These are phyloP conservation scores for Dactylellina leptospora DNA, from an alignment of 2,329 filamentous ascomycete species.

Conservation along the genomic window DNA sequence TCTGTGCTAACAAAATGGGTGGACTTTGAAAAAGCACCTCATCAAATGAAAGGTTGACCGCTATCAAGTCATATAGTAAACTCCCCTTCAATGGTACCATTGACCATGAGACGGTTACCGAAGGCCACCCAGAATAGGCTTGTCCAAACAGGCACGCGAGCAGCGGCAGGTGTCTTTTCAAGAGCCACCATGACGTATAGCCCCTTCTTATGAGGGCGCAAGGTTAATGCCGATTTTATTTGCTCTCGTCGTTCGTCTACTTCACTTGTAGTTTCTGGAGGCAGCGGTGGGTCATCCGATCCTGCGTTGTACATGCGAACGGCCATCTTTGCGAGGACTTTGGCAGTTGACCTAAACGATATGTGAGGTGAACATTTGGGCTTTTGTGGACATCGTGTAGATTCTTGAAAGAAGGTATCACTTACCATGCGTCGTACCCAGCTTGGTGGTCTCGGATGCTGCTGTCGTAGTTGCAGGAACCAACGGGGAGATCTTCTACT, in stretches of 20 bases:
- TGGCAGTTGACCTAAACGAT: conserved; percentile 21
- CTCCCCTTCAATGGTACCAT: conserved; percentile 45
- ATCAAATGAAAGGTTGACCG: too few species aligned
- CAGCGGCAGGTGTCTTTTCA: conserved; percentile 16
- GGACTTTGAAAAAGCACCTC: too few species aligned
- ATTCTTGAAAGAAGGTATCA: neutral
- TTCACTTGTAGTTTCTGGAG: conserved; percentile 13
- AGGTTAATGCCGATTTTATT: conserved; percentile 15
- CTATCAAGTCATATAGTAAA: conserved; percentile 47
- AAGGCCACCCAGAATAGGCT: conserved; percentile 47
- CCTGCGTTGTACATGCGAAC: conserved; percentile 30
- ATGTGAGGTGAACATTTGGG: neutral
- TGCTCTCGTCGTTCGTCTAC: conserved; percentile 20
- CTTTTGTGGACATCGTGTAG: too few species aligned
- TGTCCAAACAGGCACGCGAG: conserved; percentile 28
- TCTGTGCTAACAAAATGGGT: too few species aligned
- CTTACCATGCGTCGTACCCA: conserved; percentile 47
- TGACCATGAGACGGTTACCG: conserved; percentile 36
- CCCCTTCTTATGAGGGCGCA: conserved; percentile 16
- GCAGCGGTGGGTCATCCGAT: conserved; percentile 16
- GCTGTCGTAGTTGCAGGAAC: conserved; percentile 8
- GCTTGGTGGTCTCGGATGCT: conserved; percentile 27
- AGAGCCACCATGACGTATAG: conserved; percentile 18
- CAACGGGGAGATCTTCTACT: conserved; percentile 3
- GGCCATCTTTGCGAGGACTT: conserved; percentile 20